These are phyloP conservation scores for Fusarium sp. DNA, from an alignment of 2,329 filamentous ascomycete genomes.

Conservation along the genomic window DNA sequence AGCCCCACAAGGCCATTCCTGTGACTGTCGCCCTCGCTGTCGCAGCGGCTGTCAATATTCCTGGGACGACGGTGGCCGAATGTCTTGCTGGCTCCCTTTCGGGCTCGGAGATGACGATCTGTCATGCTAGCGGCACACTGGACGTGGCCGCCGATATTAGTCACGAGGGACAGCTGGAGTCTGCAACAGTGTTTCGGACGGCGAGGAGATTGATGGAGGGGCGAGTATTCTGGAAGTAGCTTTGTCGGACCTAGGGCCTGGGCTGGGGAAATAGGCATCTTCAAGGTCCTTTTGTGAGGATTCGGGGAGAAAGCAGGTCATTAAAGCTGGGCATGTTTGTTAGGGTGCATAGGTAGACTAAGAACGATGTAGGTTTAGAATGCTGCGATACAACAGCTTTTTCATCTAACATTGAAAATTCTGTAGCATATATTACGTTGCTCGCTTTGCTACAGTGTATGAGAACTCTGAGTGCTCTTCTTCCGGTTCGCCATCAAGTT, in stretches of 20 bases:
- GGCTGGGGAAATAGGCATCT: too few species aligned
- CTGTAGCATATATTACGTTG: background rate
- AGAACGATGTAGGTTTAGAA: too few species aligned
- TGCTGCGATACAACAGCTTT: background rate
- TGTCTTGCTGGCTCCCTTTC: background rate
- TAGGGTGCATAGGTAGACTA: too few species aligned
- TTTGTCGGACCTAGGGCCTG: background rate
- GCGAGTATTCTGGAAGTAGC: constrained; percentile 46
- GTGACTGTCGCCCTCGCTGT: constrained; percentile 59
- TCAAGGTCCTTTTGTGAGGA: too few species aligned
- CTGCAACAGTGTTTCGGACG: constrained; percentile 60
- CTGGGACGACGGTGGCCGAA: constrained; percentile 44
- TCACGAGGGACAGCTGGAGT: constrained; percentile 47
- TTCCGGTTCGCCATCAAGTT: background rate
- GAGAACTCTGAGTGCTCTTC: background rate
- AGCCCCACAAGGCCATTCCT: constrained; percentile 63
- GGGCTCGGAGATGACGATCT: background rate
- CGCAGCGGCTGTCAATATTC: constrained; percentile 55
- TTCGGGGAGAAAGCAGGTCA: too few species aligned
- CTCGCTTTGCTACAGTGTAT: background rate
- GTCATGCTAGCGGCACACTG: background rate
- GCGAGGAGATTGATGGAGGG: constrained; percentile 62
- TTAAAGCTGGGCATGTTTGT: too few species aligned
- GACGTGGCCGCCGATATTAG: constrained; percentile 45
- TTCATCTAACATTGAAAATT: background rate